phyloP scores from a whole-genome alignment of 805 yeast genomes.

The Wickerhamomyces tratensis region DNA sequence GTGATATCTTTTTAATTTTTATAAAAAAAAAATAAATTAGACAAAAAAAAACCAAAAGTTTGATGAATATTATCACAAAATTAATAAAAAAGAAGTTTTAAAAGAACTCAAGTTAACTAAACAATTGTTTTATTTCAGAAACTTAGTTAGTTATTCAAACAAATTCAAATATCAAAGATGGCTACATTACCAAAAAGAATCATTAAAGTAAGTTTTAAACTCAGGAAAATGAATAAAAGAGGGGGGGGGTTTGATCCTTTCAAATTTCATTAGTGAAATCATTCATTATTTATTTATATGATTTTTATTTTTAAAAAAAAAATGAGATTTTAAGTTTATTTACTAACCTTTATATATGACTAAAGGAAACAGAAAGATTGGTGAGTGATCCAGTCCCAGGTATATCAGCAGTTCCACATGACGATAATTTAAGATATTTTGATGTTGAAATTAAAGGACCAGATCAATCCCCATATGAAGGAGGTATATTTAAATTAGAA shows the following conservation, averaged over 20 bases:
- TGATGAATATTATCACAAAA: too few species aligned
- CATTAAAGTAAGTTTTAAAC: conserved; percentile 48
- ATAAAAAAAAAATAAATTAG: too few species aligned
- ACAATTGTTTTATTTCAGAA: too few species aligned
- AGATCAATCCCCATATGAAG: conserved; percentile 83
- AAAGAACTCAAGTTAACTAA: too few species aligned
- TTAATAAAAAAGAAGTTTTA: too few species aligned
- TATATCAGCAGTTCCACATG: conserved; percentile 86
- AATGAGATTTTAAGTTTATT: neutral
- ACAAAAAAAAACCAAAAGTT: too few species aligned
- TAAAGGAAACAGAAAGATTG: conserved; percentile 80
- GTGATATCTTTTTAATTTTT: too few species aligned
- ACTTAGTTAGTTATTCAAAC: neutral
- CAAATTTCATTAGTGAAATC: too few species aligned
- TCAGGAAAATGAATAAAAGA: neutral
- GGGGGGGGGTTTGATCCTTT: too few species aligned
- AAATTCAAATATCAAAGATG: conserved; percentile 8
- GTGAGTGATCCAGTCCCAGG: conserved; percentile 96
- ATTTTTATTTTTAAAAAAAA: neutral
- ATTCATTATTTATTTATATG: neutral
- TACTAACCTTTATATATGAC: neutral
- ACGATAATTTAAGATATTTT: conserved; percentile 87
- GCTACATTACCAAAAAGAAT: conserved; percentile 74
- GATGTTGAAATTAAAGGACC: conserved; percentile 93
- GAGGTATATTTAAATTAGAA: conserved; percentile 73